Conservation (phyloP, 257 asterid species). For the Capsicum baccatum region DNA sequence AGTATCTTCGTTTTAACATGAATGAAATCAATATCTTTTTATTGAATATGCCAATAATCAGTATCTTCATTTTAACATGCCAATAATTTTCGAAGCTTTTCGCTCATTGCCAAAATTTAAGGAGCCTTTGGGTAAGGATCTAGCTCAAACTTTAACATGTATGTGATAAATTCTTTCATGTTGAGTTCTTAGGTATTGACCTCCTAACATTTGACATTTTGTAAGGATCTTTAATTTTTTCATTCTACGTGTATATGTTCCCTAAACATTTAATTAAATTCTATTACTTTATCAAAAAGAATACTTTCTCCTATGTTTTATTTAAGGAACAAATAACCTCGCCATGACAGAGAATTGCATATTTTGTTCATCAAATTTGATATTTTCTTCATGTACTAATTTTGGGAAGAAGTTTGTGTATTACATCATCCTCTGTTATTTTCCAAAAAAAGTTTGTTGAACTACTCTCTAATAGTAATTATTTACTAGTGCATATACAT, state of each 20-base stretch:
- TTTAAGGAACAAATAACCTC: background rate
- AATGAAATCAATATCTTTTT: too few species aligned
- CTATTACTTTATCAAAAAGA: background rate
- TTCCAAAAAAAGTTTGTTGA: background rate
- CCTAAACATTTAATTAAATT: background rate
- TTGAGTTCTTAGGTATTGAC: conserved; percentile 14
- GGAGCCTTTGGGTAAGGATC: conserved; percentile 82
- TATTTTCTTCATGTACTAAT: background rate
- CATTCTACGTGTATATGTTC: background rate
- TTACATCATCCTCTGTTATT: background rate
- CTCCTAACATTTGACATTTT: conserved; percentile 17
- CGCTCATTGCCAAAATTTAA: conserved; percentile 69
- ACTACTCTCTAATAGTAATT: too few species aligned
- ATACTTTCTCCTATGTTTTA: background rate
- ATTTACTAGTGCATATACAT: background rate
- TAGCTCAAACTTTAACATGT: conserved; percentile 25
- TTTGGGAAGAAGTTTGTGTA: background rate
- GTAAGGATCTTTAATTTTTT: conserved; percentile 2
- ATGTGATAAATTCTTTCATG: background rate
- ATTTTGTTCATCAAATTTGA: background rate
- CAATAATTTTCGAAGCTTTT: conserved; percentile 56
- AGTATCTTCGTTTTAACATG: too few species aligned
- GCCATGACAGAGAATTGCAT: background rate
- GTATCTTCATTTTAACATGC: too few species aligned
- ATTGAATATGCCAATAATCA: too few species aligned